Base-by-base conservation (phyloP, 2,329 filamentous ascomycete genomes). In the Chaetomium sp. region DNA sequence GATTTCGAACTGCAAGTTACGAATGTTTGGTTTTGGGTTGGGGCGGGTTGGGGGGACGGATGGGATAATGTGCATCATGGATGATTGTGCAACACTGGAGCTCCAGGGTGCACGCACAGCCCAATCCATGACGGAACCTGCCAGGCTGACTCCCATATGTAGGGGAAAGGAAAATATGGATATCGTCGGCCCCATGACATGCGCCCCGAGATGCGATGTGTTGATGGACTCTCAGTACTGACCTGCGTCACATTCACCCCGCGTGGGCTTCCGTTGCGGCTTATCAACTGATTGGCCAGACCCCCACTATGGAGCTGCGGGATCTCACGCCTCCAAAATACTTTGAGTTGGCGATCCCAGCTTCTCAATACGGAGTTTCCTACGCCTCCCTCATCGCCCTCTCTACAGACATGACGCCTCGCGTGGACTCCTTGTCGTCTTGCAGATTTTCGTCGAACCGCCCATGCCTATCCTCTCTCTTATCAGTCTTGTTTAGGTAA, bases 401-500 rank as follows among this genome's bases (percentile, higher is more conserved):
- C 53, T 16, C 9, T 16, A 31, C 38, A 63, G 25, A 7, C 25
- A 25, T 21, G 29, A 16, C 31, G 19, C 38, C 38, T 67, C 55
- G 56, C 57, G 64, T 68, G 60, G 62, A 21, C 50, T 23, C 45
- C 16, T 47, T 27, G 21, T n/a, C n/a, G 6, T 29, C 29, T 31
- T 31, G 35, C 45, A 23, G 53, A 25, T 33, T 21, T 23, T 13
- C 19, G 13, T 29, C 35, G 23, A 51, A 27, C 49, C 12, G 49
- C 4, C 49, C 49, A 27, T 25, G 33, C 59, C 33, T 13, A 19
- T n/a, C 38, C 25, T 25, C 16, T 59, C 55, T 64, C 68, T 72
- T 72, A 72, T 71, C 70, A 69, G 66, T 31, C 67, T 57, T 65
- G 57, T 69, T 70, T 71, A 71, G 70, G 67, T 71, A 72, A 71